Conservation (phyloP, 345 rosid genomes). For the Gossypium stocksii region DNA sequence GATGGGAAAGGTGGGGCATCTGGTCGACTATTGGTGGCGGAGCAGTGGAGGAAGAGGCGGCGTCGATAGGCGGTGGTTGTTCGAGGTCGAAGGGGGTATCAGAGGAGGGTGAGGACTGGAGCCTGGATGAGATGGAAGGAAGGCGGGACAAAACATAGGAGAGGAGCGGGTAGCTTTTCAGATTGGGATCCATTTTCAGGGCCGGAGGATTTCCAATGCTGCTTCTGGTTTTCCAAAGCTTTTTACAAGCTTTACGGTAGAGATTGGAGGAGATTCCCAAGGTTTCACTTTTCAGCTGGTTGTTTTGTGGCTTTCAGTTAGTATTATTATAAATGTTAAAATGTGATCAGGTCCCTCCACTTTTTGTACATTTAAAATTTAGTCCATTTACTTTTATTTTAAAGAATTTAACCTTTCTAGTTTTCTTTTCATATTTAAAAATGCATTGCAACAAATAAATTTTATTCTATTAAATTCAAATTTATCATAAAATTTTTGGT, state of each 20-base stretch:
- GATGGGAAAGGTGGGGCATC: constrained; percentile 66
- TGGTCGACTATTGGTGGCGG: constrained; percentile 32
- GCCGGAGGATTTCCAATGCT: neutral
- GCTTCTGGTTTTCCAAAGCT: neutral
- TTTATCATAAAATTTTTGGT: too few species aligned
- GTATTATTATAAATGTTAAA: too few species aligned
- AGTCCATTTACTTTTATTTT: too few species aligned
- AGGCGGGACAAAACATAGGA: constrained; percentile 76
- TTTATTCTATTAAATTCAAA: too few species aligned
- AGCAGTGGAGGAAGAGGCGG: constrained; percentile 31
- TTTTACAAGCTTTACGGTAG: neutral
- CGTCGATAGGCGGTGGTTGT: constrained; percentile 24
- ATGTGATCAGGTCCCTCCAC: too few species aligned
- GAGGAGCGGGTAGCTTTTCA: constrained; percentile 65
- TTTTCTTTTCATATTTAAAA: too few species aligned
- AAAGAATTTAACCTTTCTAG: too few species aligned
- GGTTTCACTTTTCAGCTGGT: neutral
- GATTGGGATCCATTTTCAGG: constrained; percentile 65
- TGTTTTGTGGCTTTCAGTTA: too few species aligned
- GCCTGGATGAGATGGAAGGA: constrained; percentile 51
- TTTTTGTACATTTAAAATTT: too few species aligned
- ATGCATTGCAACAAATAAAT: too few species aligned
- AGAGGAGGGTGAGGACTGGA: constrained; percentile 31
- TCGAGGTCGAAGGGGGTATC: constrained; percentile 25
- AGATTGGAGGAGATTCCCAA: neutral